Evolutionary conservation across 768 basidiomycete species (phyloP).

Genomic region (Leccinum subgranulosum): DNA sequence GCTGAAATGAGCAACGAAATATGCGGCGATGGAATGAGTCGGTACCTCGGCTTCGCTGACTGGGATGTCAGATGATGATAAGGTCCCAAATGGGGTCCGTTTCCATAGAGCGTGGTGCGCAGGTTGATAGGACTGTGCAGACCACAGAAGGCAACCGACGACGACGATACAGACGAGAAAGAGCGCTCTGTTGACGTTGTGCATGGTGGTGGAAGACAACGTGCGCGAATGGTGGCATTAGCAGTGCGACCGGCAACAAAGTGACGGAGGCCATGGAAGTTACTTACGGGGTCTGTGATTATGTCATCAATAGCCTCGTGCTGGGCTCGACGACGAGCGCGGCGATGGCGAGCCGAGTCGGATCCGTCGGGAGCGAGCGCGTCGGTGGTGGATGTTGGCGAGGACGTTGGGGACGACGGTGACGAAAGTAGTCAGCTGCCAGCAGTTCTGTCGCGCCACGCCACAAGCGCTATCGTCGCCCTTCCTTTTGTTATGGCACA

Average conservation of each 20-base stretch:
- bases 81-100: neutral
- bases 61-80: neutral
- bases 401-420: neutral
- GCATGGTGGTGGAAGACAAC: constrained; percentile 36
- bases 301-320: constrained; percentile 9
- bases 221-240: neutral
- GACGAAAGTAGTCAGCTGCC: neutral
- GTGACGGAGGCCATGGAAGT: neutral
- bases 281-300: constrained; percentile 1
- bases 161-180: constrained; percentile 52
- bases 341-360: neutral
- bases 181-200: constrained; percentile 44
- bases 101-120: constrained; percentile 9
- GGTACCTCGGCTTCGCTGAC: constrained; percentile 8
- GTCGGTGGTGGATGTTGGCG: neutral
- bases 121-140: constrained; percentile 34
- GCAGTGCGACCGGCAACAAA: neutral
- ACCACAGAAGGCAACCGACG: constrained; percentile 62
- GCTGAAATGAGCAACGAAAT: neutral
- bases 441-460: neutral
- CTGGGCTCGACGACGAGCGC: neutral
- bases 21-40: neutral
- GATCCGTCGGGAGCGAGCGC: neutral
- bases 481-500: neutral
- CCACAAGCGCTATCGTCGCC: neutral